These are phyloP conservation scores for Exophiala sp. DNA, from an alignment of 2,329 filamentous ascomycete species.

Conservation along the genomic window DNA sequence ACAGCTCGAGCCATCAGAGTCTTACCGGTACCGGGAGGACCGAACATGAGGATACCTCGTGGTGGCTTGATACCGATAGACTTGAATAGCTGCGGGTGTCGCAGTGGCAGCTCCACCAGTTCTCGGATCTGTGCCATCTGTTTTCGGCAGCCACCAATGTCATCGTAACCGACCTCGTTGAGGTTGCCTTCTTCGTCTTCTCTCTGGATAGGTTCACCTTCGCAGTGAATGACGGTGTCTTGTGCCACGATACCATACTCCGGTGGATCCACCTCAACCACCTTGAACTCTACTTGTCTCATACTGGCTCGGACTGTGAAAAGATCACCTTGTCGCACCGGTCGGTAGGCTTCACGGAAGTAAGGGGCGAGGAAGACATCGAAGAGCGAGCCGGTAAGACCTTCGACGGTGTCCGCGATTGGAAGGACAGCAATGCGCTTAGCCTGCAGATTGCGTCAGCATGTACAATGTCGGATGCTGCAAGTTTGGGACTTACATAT, in stretches of 20 bases:
- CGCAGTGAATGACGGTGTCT: slow-evolving; percentile 98
- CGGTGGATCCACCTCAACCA: slow-evolving; percentile 95
- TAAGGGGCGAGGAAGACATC: slow-evolving; percentile 99
- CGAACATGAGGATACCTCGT: slow-evolving; percentile 93
- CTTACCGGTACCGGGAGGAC: slow-evolving; percentile 98
- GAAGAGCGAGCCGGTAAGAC: slow-evolving; percentile 94
- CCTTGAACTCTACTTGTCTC: slow-evolving; percentile 99
- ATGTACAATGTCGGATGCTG: background rate
- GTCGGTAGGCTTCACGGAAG: slow-evolving; percentile 98
- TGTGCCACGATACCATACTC: slow-evolving; percentile 99
- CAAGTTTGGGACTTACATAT: slow-evolving; percentile 68
- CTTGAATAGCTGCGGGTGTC: slow-evolving; percentile 99
- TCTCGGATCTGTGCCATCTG: slow-evolving; percentile 99
- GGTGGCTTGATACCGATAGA: slow-evolving; percentile 99
- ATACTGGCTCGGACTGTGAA: slow-evolving; percentile 98
- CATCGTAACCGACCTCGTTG: slow-evolving; percentile 98
- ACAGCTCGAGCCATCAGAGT: slow-evolving; percentile 98
- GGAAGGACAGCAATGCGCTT: slow-evolving; percentile 98
- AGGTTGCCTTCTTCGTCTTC: slow-evolving; percentile 99
- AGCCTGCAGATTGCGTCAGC: slow-evolving; percentile 56
- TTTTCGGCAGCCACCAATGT: slow-evolving; percentile 98
- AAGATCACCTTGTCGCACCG: slow-evolving; percentile 92
- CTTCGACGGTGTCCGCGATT: slow-evolving; percentile 97
- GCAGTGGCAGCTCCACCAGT: slow-evolving; percentile 92
- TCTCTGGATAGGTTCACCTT: slow-evolving; percentile 93